Evolutionary conservation across 2,329 filamentous ascomycete species (phyloP), one percentile per base, ranked within the genome.

Genomic region (Hypoxylon sp.): DNA sequence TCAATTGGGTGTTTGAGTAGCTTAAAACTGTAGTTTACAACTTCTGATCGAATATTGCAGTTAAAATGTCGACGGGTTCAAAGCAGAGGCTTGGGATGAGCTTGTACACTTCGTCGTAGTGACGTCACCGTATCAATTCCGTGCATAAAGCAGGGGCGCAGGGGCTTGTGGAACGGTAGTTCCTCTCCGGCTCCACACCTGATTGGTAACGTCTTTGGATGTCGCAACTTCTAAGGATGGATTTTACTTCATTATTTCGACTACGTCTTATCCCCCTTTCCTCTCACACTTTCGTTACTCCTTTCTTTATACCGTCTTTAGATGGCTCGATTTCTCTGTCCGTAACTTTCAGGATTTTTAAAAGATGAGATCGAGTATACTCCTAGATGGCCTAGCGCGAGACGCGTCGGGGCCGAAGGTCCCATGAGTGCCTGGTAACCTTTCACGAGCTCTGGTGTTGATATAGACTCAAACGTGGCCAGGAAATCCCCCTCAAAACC

Each of bases 81-180:
- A 54, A 1, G 11, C 23, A 30, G 54, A 51, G 43, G n/a, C 47
- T 41, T 23, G 30, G 23, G 58, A 56, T 60, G 52, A 62, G 34
- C 37, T 12, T 34, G n/a, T 52, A 39, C 46, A 63, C 37, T 37
- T 48, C 56, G 52, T 57, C 25, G 19, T 66, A 51, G 53, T 70
- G 68, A 70, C 66, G 68, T 70, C 68, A 70, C 63, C 14, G 39
- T 46, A 54, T 48, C 30, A 7, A 37, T 56, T 23, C 9, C 34
- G 29, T n/a, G 16, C 23, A n/a, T 5, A 27, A n/a, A 12, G 39
- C 19, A 50, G 19, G 41, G 27, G 25, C 25, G 39, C 19, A 50
- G 19, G 41, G 27, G 25, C 25, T 23, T 43, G 12, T 41, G 37
- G 37, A 19, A 45, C 37, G 39, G 39, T 47, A 37, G 56, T 27